Evolutionary conservation across 2,329 filamentous ascomycete genomes (phyloP).

Genomic region (Talaromyces sp.): DNA sequence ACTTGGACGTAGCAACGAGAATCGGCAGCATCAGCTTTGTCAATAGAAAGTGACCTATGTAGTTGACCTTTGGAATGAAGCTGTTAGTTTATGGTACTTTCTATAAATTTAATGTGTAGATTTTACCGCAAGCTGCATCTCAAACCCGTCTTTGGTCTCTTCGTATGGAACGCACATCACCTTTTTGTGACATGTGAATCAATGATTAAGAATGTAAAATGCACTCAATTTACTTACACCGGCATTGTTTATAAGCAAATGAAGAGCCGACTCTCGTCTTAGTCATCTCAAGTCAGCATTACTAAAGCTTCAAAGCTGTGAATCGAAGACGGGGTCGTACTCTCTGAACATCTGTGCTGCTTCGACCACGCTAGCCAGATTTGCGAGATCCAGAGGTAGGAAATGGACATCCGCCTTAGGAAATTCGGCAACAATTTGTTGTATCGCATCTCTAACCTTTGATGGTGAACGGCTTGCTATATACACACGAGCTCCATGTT

Average conservation of each 20-base stretch:
- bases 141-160: neutral
- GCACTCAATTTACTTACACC: neutral
- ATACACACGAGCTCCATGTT: neutral
- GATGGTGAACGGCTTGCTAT: neutral
- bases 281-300: neutral
- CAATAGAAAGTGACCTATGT: neutral
- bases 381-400: neutral
- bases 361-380: neutral
- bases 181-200: neutral
- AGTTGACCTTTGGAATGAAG: neutral
- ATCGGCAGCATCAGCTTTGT: neutral
- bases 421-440: neutral
- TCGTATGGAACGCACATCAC: neutral
- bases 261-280: neutral
- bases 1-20: neutral
- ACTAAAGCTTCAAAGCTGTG: neutral
- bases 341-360: neutral
- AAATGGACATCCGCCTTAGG: neutral
- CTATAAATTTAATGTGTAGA: neutral
- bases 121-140: neutral
- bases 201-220: neutral
- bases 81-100: neutral
- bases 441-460: neutral
- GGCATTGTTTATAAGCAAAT: neutral
- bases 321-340: neutral